Evolutionary conservation across 2,329 filamentous ascomycete genomes (phyloP).

Genomic region (Meredithiella fracta): DNA sequence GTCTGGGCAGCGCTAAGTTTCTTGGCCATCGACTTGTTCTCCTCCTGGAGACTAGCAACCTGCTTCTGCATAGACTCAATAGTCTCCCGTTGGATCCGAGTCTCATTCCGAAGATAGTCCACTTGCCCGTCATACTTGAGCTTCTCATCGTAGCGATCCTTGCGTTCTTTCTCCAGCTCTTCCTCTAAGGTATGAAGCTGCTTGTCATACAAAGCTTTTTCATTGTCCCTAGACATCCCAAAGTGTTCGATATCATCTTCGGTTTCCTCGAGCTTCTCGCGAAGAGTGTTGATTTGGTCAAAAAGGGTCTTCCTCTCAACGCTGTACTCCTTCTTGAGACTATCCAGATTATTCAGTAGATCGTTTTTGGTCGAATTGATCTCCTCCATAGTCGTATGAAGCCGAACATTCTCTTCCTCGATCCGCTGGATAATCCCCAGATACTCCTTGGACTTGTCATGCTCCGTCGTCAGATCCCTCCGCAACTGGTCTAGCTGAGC

Average conservation of each 20-base stretch:
- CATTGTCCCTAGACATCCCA: constrained; percentile 67
- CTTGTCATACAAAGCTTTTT: constrained; percentile 54
- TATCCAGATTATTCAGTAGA: constrained; percentile 85
- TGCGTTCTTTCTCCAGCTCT: constrained; percentile 49
- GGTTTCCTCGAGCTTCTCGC: constrained; percentile 64
- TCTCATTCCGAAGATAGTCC: constrained; percentile 45
- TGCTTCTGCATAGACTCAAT: constrained; percentile 42
- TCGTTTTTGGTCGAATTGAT: constrained; percentile 85
- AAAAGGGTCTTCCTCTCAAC: constrained; percentile 73
- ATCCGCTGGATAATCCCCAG: constrained; percentile 52
- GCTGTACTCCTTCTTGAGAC: constrained; percentile 74
- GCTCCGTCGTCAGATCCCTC: constrained; percentile 58
- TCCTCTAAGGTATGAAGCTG: constrained; percentile 50
- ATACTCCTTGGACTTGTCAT: constrained; percentile 46
- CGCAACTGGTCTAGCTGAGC: constrained; percentile 40
- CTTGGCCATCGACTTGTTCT: constrained; percentile 33
- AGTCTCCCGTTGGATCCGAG: constrained; percentile 41
- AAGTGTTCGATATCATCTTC: constrained; percentile 86
- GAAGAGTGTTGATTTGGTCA: constrained; percentile 59
- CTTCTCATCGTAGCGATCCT: constrained; percentile 39
- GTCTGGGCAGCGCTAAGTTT: constrained; percentile 36
- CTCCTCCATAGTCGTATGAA: constrained; percentile 50
- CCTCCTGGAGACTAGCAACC: constrained; percentile 38
- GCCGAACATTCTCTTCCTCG: not conserved
- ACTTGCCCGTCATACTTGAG: constrained; percentile 45